These are phyloP conservation scores for Penicillium sp. DNA, from an alignment of 2,329 filamentous ascomycete species.

Conservation along the genomic window DNA sequence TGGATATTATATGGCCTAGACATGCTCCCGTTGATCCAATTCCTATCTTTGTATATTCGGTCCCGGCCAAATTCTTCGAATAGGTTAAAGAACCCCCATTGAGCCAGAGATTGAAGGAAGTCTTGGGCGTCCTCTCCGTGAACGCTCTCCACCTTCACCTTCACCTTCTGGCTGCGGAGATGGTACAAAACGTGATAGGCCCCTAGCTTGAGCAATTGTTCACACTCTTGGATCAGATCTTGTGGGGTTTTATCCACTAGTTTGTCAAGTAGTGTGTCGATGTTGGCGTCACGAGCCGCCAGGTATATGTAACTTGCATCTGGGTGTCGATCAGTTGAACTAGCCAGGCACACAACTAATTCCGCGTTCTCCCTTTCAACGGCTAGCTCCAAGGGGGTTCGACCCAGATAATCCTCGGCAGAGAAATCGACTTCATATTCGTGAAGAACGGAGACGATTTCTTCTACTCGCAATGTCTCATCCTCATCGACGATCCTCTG, in stretches of 20 bases:
- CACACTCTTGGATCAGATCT: not conserved
- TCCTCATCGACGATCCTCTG: not conserved
- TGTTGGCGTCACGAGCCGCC: not conserved
- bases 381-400: not conserved
- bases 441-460: not conserved
- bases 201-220: conserved; percentile 1
- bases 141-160: not conserved
- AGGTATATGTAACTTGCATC: not conserved
- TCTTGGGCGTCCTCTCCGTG: not conserved
- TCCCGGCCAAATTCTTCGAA: conserved; percentile 14
- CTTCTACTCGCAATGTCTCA: not conserved
- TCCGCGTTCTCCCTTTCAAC: not conserved
- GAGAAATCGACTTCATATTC: not conserved
- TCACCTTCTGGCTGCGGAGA: not conserved
- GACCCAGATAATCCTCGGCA: not conserved
- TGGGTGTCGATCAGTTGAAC: not conserved
- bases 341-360: not conserved
- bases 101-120: conserved; percentile 14
- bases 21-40: conserved; percentile 18
- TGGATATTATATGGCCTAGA: not conserved
- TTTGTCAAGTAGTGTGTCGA: not conserved
- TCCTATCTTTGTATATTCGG: not conserved
- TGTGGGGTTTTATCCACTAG: not conserved
- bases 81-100: conserved; percentile 19
- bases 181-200: not conserved